Evolutionary conservation across 2,329 filamentous ascomycete genomes (phyloP), one percentile per base, ranked within the genome.

Genomic region (Huntiella bhutanensis): DNA sequence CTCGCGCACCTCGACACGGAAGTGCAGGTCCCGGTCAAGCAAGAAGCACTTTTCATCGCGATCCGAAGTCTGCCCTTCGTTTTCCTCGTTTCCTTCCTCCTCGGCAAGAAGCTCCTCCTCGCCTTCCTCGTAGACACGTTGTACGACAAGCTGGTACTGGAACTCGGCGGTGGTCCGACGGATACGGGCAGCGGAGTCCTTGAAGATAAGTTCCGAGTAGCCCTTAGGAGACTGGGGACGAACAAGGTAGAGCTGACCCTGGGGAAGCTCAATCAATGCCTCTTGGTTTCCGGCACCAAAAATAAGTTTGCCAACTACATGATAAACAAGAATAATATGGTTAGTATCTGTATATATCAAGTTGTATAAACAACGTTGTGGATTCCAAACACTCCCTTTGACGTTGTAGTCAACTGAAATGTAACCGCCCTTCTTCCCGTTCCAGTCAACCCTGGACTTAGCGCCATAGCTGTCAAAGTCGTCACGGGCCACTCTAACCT

Each of bases 161-260:
- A 83, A 95, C 46, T 96, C 86, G 60, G 94, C 87, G 15, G 83
- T 87, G 12, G 91, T 96, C 52, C 84, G 78, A 53, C 92, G 81
- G 57, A 98, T 92, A 52, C 81, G 85, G 45, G 88, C 85, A 41
- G 85, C 82, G 35, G 86, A 82, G 76, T 98, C 91, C 63, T 91
- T 94, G 71, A 95, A 98, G 63, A 98, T 93, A 59, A 96, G 85
- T 63, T 98, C 91, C 1, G 88, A 95, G 61, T 95, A 96, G 53
- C 91, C 91, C 62, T 98, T 98, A 48, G 88, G 86, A 5, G 88
- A 96, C 43, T 85, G 75, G 8, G 91, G 91, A 56, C 91, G 83
- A 55, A 98, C 91, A 54, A 98, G 80, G 63, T 95, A 98, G 39
- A 98, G 83, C 63, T 96, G 87, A 59, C 91, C 91, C 62, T 96